Base-by-base conservation (phyloP, 805 yeast species). In the Hyphopichia homilentoma region DNA sequence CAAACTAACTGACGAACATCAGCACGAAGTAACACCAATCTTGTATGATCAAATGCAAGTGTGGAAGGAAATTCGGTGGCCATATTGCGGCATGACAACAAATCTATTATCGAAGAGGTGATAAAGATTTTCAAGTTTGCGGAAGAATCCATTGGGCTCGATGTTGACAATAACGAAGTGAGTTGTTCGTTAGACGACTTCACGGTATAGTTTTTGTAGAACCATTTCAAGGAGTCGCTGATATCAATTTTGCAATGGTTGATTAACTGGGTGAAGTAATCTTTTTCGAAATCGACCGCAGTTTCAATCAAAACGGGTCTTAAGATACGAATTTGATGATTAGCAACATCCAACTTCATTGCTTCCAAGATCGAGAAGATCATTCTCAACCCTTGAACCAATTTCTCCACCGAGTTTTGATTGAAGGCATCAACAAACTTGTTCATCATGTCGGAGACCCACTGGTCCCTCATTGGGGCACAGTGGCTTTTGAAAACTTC, bases 281-380 rank as follows among this genome's bases (percentile, higher is more conserved):
- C 95, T 47, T 79, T 79, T 61, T 89, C 97, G 50, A 89, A 85
- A 38, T 84, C 89, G 8, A 84, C 82, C 2, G 96, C 93, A 21
- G 93, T 84, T 47, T 86, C 88, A 36, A 87, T 77, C 29, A 90
- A 67, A 2, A 83, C 81, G 2, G 96, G 95, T 48, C 96, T 72
- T 33, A 88, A 65, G 14, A 86, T 77, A 44, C 95, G 72, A 34
- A 90, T 85, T 60, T 89, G 96, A 53, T 89, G 96, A 59, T 89
- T 89, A 11, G 97, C 96, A 35, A 88, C 93, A 51, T 90, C 97
- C 40, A 89, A 68, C 56, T 89, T 90, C 95, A 89, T 88, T 7
- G 95, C 90, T 57, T 89, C 97, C 41, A 90, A 66, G 36, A 90
- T 82, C 38, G 84, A 81, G 52, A 89, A 86, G 6, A 85, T 72